A percentile compares a stretch with the other conserved stretches of the same genome.
Conservation (phyloP, 1,139 yeast species). For the Geotrichum fermentans region DNA sequence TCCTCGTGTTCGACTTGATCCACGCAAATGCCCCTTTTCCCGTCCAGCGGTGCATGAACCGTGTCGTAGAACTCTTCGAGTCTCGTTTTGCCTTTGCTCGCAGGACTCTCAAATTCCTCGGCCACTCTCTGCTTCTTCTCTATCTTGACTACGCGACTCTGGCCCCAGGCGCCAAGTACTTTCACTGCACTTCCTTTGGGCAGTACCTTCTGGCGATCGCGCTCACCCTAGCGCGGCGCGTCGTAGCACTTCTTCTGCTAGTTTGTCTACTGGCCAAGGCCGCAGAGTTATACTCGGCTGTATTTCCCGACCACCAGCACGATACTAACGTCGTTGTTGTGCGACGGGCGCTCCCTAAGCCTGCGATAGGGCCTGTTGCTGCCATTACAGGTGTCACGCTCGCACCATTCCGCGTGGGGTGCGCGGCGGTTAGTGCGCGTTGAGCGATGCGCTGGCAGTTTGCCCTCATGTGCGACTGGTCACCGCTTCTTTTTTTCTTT, state of each 20-base stretch:
- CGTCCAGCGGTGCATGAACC: not conserved
- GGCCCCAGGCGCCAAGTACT: conserved; percentile 4
- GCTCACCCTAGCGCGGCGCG: not conserved
- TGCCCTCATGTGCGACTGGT: too few relatives aligned
- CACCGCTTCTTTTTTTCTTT: too few relatives aligned
- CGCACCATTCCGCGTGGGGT: too few relatives aligned
- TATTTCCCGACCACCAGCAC: not conserved
- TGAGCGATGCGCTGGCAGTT: conserved; percentile 15
- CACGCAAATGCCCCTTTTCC: not conserved
- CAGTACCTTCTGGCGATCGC: not conserved
- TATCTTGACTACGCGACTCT: conserved; percentile 8
- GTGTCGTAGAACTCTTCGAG: not conserved
- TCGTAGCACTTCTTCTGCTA: not conserved
- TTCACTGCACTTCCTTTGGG: conserved; percentile 2
- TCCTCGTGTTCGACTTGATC: not conserved
- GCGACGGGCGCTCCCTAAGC: too few relatives aligned
- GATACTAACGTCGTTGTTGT: too few relatives aligned
- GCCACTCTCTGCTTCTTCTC: not conserved
- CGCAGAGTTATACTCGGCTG: too few relatives aligned
- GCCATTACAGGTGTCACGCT: too few relatives aligned
- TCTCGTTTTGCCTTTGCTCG: not conserved
- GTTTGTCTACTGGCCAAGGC: not conserved
- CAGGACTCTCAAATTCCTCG: too few relatives aligned
- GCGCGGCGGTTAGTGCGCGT: too few relatives aligned
- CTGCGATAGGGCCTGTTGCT: not conserved